A percentile compares a stretch with the other conserved stretches of the same genome.
Conservation (phyloP, 257 asterid species). For the Ilex aquifolium region DNA sequence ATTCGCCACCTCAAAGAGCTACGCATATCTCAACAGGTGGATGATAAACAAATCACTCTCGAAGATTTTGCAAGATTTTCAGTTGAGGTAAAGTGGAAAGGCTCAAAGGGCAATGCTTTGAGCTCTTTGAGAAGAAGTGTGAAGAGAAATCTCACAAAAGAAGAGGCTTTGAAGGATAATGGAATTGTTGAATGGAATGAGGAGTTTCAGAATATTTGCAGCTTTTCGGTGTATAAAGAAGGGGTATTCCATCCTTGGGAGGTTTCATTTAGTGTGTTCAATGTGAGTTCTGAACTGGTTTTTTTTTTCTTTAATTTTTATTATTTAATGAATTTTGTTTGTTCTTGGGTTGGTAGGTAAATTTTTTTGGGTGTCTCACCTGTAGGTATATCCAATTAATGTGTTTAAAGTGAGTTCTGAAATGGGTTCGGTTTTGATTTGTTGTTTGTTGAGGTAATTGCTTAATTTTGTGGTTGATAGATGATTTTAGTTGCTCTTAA, state of each 20-base stretch:
- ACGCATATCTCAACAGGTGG: neutral
- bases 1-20: slow-evolving; percentile 36
- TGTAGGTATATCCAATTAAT: too few species aligned
- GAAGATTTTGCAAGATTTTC: slow-evolving; percentile 27
- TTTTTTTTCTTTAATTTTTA: neutral
- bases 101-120: slow-evolving; percentile 46
- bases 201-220: slow-evolving; percentile 48
- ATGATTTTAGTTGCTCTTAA: neutral
- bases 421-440: neutral
- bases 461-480: neutral
- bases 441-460: too few species aligned
- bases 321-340: neutral
- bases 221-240: slow-evolving; percentile 31
- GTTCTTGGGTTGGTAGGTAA: neutral
- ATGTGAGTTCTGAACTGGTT: slow-evolving; percentile 38
- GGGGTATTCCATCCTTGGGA: slow-evolving; percentile 64
- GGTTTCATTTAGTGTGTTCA: slow-evolving; percentile 45
- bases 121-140: slow-evolving; percentile 31
- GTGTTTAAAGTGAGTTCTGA: too few species aligned
- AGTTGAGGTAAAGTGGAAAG: slow-evolving; percentile 70
- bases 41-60: slow-evolving; percentile 9
- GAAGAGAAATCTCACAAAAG: slow-evolving; percentile 55
- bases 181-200: slow-evolving; percentile 57
- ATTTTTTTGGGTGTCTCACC: neutral
- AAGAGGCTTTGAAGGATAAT: slow-evolving; percentile 23